Percentiles rank a stretch among this genome's conserved stretches.
phyloP scores from a whole-genome alignment of 768 basidiomycete species.

The Plicaturopsis crispa region DNA sequence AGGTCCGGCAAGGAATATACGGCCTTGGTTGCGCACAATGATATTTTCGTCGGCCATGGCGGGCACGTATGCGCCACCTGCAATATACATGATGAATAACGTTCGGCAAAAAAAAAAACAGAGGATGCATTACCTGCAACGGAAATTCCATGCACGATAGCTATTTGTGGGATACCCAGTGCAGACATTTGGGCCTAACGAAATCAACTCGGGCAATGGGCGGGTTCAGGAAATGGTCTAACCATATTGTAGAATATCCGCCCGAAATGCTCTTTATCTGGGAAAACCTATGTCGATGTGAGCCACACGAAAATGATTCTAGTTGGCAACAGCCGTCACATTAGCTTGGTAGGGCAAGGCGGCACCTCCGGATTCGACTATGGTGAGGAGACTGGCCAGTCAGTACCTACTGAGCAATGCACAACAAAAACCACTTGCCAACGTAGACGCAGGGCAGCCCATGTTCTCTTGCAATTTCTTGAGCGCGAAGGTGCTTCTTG shows the following conservation, averaged over 20 bases:
- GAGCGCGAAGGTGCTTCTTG: slow-evolving; percentile 93
- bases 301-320: background rate
- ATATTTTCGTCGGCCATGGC: slow-evolving; percentile 96
- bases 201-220: slow-evolving; percentile 6
- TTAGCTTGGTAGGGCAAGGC: slow-evolving; percentile 90
- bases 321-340: slow-evolving; percentile 32
- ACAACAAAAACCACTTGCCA: slow-evolving; percentile 52
- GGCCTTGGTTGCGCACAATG: slow-evolving; percentile 86
- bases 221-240: slow-evolving; percentile 9
- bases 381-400: slow-evolving; percentile 5
- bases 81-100: slow-evolving; percentile 3
- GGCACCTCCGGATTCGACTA: slow-evolving; percentile 92
- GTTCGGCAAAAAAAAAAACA: slow-evolving; percentile 3
- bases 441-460: slow-evolving; percentile 87
- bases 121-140: slow-evolving; percentile 56
- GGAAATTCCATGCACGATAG: slow-evolving; percentile 89
- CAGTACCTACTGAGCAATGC: background rate
- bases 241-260: slow-evolving; percentile 98
- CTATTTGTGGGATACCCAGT: slow-evolving; percentile 84
- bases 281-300: slow-evolving; percentile 53
- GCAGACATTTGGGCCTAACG: slow-evolving; percentile 87
- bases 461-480: slow-evolving; percentile 91
- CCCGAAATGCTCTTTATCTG: slow-evolving; percentile 93
- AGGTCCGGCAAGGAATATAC: slow-evolving; percentile 91
- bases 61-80: slow-evolving; percentile 88